Evolutionary conservation across 73 alveolate species (phyloP).

Genomic region (Paramecium sexaurelia): DNA sequence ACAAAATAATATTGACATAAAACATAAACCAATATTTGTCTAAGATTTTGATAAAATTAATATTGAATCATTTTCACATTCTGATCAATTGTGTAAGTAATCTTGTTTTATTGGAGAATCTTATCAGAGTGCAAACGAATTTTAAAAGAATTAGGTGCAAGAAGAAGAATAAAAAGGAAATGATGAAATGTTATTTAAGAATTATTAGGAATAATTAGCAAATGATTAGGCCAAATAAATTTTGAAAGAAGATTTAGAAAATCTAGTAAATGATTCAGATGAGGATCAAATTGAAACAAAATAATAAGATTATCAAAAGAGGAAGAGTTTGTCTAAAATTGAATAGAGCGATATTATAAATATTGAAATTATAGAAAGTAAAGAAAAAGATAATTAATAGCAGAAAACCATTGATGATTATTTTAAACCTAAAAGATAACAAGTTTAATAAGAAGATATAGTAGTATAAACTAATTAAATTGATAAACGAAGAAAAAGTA

Average conservation of each 20-base stretch:
- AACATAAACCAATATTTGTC: background rate
- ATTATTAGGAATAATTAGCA: background rate
- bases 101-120: background rate
- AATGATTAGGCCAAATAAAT: background rate
- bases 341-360: background rate
- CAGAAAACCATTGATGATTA: background rate
- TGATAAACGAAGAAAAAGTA: background rate
- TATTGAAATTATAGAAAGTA: background rate
- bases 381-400: background rate
- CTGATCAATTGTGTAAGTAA: background rate
- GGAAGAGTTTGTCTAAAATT: background rate
- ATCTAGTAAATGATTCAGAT: background rate
- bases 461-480: background rate
- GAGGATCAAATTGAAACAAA: background rate
- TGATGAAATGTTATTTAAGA: background rate
- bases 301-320: background rate
- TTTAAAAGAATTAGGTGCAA: background rate
- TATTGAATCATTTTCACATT: background rate
- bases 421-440: background rate
- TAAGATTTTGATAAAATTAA: background rate
- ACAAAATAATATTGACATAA: background rate
- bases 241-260: background rate
- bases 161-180: background rate
- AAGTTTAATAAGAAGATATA: background rate
- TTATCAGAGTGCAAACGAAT: background rate